Evolutionary conservation across 768 basidiomycete species (phyloP), one percentile per base, ranked within the genome.

Genomic region (Stropharia rugosoannulata): DNA sequence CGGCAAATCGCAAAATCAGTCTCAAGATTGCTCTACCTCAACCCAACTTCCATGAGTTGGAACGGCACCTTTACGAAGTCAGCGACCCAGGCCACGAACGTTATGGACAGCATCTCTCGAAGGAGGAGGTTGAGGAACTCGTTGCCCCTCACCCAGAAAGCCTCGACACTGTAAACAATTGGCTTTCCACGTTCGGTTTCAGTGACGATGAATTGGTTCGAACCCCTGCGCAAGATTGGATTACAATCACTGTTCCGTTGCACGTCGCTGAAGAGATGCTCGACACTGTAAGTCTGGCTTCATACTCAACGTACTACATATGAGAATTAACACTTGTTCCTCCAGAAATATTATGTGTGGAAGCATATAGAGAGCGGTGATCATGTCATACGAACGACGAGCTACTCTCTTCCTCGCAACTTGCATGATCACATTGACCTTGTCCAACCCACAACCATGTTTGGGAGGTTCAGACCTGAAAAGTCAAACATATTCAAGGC

Each of bases 371-470:
- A 66, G 13, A 78, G 70, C 37, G 83, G 79, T 0, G 79, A 81
- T 45, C 72, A 72, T 19, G 66, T 87, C 35, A 74, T 89, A 41
- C 79, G 89, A 60, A 86, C 89, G 2, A 82, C 81, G 3, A 74
- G 74, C 55, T 90, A 87, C 68, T 85, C 81, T 57, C 75, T 90
- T 15, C 88, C 88, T 0, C 72, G 71, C 27, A 59, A 76, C 47
- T 59, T 89, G 27, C 79, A 85, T 58, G 72, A 74, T 1, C 86
- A 89, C 62, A 64, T 89, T 49, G 85, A 88, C 46, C 69, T 89
- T 32, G 71, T 90, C 32, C 84, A 87, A 54, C 88, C 88, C 0
- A 89, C 89, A 0, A 89, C 86, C 1, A 77, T 81, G 66, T 90
- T 89, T 58, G 75, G 78, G n/a, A 77, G 78, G 51, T 70, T 80